Evolutionary conservation across 2,329 filamentous ascomycete genomes (phyloP).

Genomic region (Blumeriella jaapii): DNA sequence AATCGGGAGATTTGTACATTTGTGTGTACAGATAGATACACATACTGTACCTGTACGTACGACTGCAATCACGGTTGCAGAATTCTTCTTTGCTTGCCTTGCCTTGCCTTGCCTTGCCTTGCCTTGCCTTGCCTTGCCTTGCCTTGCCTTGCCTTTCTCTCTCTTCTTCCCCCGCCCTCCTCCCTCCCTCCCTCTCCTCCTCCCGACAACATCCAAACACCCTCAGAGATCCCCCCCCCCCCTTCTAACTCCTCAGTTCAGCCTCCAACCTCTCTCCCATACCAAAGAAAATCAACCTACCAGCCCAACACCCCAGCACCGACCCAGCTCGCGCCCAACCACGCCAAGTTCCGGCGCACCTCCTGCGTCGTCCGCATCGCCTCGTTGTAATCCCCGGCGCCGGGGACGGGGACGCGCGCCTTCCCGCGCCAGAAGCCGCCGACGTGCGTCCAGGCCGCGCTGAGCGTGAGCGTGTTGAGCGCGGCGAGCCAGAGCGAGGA

Average conservation of each 20-base stretch:
- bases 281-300: too few species aligned
- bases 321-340: conserved; percentile 16
- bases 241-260: too few species aligned
- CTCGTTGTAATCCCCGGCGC: conserved; percentile 19
- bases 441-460: conserved; percentile 12
- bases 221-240: too few species aligned
- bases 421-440: conserved; percentile 18
- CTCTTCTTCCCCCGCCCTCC: too few species aligned
- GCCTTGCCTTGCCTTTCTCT: not conserved
- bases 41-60: too few species aligned
- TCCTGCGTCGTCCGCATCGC: conserved; percentile 17
- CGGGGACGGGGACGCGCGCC: conserved; percentile 15
- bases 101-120: not conserved
- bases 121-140: not conserved
- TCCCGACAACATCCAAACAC: too few species aligned
- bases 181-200: too few species aligned
- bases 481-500: not conserved
- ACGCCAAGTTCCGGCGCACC: conserved; percentile 17
- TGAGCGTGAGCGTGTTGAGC: conserved; percentile 15
- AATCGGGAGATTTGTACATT: too few species aligned
- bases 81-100: not conserved
- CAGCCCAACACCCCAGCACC: conserved; percentile 4
- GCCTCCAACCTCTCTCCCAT: too few species aligned
- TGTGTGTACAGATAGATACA: too few species aligned
- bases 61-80: too few species aligned